Percentiles rank a stretch among this genome's conserved stretches.
Conservation (phyloP, 2,329 filamentous ascomycete species). For the Drechmeria coniospora region DNA sequence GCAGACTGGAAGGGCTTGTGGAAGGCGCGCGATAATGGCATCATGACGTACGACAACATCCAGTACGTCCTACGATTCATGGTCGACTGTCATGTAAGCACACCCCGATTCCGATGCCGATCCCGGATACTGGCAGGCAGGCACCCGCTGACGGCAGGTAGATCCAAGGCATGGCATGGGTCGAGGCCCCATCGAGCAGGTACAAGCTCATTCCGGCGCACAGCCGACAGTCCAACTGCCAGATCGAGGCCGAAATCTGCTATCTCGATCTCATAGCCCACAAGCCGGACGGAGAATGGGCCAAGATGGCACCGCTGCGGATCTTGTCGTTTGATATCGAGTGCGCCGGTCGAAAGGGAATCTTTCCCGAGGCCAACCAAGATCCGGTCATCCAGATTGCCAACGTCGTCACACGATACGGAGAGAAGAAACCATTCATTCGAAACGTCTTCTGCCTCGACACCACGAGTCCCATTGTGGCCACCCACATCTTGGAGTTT, state of each 20-base stretch:
- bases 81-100: slow-evolving; percentile 73
- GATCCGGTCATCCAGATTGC: slow-evolving; percentile 98
- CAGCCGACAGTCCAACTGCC: slow-evolving; percentile 76
- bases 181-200: slow-evolving; percentile 61
- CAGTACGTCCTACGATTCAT: slow-evolving; percentile 94
- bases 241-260: slow-evolving; percentile 80
- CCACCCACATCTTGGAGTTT: slow-evolving; percentile 81
- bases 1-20: slow-evolving; percentile 89
- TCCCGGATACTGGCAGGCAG: neutral
- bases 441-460: slow-evolving; percentile 94
- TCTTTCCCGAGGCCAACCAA: slow-evolving; percentile 83
- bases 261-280: slow-evolving; percentile 78
- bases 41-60: slow-evolving; percentile 90
- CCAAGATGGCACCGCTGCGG: slow-evolving; percentile 89
- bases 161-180: slow-evolving; percentile 95
- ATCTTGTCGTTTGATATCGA: slow-evolving; percentile 97
- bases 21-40: slow-evolving; percentile 51
- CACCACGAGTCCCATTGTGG: slow-evolving; percentile 83
- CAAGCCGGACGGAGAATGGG: slow-evolving; percentile 83
- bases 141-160: slow-evolving; percentile 17
- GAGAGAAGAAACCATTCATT: slow-evolving; percentile 89
- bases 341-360: slow-evolving; percentile 90
- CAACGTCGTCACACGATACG: slow-evolving; percentile 86
- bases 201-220: slow-evolving; percentile 54
- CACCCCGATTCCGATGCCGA: no score